These are phyloP conservation scores for Kwoniella sp. DNA, from an alignment of 768 basidiomycete genomes.

Conservation along the genomic window DNA sequence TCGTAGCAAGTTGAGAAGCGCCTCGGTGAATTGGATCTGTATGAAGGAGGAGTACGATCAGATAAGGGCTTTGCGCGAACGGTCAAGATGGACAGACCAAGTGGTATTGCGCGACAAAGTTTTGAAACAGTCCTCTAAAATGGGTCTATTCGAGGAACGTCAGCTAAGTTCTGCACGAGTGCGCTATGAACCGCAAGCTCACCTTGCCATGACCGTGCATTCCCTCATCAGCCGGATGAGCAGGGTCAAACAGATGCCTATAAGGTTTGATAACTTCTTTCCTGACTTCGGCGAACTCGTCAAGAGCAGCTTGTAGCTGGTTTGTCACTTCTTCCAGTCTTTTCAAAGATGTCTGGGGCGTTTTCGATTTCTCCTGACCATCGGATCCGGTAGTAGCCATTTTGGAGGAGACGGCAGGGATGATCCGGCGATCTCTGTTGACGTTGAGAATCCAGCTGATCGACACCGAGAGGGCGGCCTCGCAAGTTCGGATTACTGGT, in stretches of 20 bases:
- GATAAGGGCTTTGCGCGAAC: no score
- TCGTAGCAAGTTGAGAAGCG: conserved; percentile 34
- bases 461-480: conserved; percentile 24
- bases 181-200: background rate
- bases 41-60: background rate
- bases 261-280: conserved; percentile 44
- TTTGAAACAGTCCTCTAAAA: conserved; percentile 49
- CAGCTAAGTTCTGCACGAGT: background rate
- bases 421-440: conserved; percentile 32
- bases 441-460: conserved; percentile 33
- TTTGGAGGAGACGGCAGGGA: background rate
- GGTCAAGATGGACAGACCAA: no score
- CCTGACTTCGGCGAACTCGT: conserved; percentile 30
- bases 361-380: conserved; percentile 12
- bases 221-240: conserved; percentile 29
- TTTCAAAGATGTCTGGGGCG: background rate
- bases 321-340: conserved; percentile 17
- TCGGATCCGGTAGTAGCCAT: background rate
- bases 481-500: conserved; percentile 35
- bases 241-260: conserved; percentile 48
- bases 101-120: conserved; percentile 50
- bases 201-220: conserved; percentile 21
- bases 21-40: conserved; percentile 49
- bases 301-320: conserved; percentile 33
- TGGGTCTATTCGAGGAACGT: conserved; percentile 23